These are phyloP conservation scores for Amphirosellinia nigrospora DNA, from an alignment of 495 filamentous ascomycete genomes.

Conservation along the genomic window DNA sequence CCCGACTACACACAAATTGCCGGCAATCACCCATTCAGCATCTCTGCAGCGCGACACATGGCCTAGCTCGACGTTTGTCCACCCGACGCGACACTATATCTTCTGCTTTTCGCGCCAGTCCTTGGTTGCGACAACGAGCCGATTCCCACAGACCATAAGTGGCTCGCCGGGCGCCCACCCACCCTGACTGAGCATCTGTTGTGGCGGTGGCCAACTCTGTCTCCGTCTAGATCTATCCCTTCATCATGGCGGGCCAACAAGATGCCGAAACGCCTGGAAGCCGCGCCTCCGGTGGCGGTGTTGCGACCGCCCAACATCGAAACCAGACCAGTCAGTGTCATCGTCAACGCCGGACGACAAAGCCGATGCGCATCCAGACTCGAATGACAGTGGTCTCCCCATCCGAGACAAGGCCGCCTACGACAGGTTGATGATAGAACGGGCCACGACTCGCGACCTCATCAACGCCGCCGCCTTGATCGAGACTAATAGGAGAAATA, in stretches of 20 bases:
- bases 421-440: slow-evolving; percentile 70
- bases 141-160: not conserved
- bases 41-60: slow-evolving; percentile 8
- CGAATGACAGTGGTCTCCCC: slow-evolving; percentile 30
- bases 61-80: not conserved
- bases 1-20: not conserved
- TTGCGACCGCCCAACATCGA: slow-evolving; percentile 31
- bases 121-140: slow-evolving; percentile 18
- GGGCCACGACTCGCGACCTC: slow-evolving; percentile 79
- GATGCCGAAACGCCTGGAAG: slow-evolving; percentile 31
- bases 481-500: slow-evolving; percentile 47
- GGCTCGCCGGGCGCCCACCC: slow-evolving; percentile 15
- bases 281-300: slow-evolving; percentile 13
- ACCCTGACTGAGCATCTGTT: slow-evolving; percentile 12
- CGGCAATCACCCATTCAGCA: not conserved
- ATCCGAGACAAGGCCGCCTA: slow-evolving; percentile 53
- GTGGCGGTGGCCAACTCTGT: slow-evolving; percentile 16
- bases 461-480: slow-evolving; percentile 68
- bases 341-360: slow-evolving; percentile 38
- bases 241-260: slow-evolving; percentile 38
- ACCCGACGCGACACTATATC: slow-evolving; percentile 10
- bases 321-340: slow-evolving; percentile 40
- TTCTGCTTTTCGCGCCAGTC: not conserved
- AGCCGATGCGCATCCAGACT: slow-evolving; percentile 40
- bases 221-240: not conserved